phyloP scores from a whole-genome alignment of 2,329 filamentous ascomycete genomes.

The Cercospora canescens region DNA sequence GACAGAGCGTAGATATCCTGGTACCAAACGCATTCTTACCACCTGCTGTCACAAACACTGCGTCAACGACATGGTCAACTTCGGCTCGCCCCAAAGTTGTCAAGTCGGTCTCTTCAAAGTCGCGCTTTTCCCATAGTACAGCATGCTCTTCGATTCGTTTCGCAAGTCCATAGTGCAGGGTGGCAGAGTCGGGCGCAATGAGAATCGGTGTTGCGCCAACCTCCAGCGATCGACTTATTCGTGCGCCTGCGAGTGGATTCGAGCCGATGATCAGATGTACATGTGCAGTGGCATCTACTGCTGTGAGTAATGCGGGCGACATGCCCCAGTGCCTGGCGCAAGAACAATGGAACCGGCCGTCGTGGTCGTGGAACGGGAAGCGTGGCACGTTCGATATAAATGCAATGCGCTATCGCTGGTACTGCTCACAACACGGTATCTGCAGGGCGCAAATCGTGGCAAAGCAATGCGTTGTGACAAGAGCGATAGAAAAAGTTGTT shows the following conservation, averaged over 20 bases:
- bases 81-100: conserved; percentile 76
- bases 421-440: background rate
- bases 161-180: conserved; percentile 59
- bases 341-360: conserved; percentile 7
- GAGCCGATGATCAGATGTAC: conserved; percentile 84
- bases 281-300: conserved; percentile 68
- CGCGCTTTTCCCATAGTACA: conserved; percentile 64
- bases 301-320: conserved; percentile 65
- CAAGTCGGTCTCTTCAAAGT: conserved; percentile 71
- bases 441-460: conserved; percentile 9
- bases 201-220: conserved; percentile 81
- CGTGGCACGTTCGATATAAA: background rate
- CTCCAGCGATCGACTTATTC: conserved; percentile 76
- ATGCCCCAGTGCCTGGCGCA: conserved; percentile 29
- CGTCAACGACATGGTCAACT: conserved; percentile 77
- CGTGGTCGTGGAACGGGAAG: background rate
- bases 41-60: conserved; percentile 79
- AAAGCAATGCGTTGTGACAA: conserved; percentile 8
- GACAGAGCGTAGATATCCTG: conserved; percentile 74
- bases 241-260: conserved; percentile 81
- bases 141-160: conserved; percentile 66
- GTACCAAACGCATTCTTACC: conserved; percentile 51
- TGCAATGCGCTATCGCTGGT: background rate
- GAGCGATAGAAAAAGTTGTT: conserved; percentile 4
- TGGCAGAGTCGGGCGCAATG: conserved; percentile 65